Conservation (phyloP, 768 basidiomycete species). For the Podaxis sp. region DNA sequence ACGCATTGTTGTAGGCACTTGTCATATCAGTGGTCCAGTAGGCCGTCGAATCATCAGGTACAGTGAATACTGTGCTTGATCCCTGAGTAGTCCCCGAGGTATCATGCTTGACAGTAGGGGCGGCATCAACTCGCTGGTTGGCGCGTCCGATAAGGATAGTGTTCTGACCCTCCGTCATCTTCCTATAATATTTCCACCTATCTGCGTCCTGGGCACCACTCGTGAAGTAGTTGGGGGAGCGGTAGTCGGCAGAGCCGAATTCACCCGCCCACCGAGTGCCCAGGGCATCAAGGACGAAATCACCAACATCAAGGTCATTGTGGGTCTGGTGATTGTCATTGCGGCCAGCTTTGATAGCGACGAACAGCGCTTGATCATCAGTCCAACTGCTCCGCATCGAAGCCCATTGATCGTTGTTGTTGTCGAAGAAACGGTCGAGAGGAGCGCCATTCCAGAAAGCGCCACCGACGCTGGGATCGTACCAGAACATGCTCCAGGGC, state of each 20-base stretch:
- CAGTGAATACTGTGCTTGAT: slow-evolving; percentile 75
- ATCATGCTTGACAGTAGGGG: slow-evolving; percentile 57
- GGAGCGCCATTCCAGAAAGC: slow-evolving; percentile 90
- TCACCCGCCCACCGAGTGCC: slow-evolving; percentile 96
- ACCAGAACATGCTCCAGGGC: slow-evolving; percentile 92
- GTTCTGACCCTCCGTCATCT: slow-evolving; percentile 97
- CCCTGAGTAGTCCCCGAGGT: slow-evolving; percentile 67
- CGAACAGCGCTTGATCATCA: slow-evolving; percentile 75
- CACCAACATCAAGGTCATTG: slow-evolving; percentile 91
- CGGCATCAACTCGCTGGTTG: slow-evolving; percentile 80
- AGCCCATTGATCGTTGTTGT: slow-evolving; percentile 77
- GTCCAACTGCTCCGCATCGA: slow-evolving; percentile 95
- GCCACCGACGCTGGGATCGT: slow-evolving; percentile 77
- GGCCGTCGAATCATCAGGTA: slow-evolving; percentile 69
- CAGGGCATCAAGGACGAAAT: slow-evolving; percentile 93
- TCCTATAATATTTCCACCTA: slow-evolving; percentile 94
- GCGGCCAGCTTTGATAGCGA: slow-evolving; percentile 87
- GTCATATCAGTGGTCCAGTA: slow-evolving; percentile 80
- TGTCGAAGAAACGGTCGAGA: slow-evolving; percentile 82
- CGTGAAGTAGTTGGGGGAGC: slow-evolving; percentile 71
- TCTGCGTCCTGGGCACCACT: slow-evolving; percentile 64
- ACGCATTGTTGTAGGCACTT: slow-evolving; percentile 75
- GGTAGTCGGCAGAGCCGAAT: slow-evolving; percentile 86
- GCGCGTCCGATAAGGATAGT: slow-evolving; percentile 71
- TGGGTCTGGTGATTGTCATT: slow-evolving; percentile 88